Conservation (phyloP, 1,284 basidiomycete genomes). For the Bondarzewia mesenterica region DNA sequence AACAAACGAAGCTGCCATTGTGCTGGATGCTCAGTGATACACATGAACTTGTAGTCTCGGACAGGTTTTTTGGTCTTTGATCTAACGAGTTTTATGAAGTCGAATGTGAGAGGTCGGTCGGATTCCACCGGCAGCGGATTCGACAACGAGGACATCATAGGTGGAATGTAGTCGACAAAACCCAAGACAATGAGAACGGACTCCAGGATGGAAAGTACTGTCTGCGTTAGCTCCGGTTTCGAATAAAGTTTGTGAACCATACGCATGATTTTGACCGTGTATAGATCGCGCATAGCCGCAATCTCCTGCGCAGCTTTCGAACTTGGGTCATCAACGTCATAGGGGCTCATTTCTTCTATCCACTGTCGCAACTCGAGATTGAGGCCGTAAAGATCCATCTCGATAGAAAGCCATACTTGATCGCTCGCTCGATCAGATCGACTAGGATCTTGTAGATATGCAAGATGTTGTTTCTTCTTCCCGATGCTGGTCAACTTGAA, state of each 20-base stretch:
- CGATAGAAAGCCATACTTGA: slow-evolving; percentile 36
- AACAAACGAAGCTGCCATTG: slow-evolving; percentile 63
- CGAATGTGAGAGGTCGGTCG: slow-evolving; percentile 36
- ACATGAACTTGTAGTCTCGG: slow-evolving; percentile 41
- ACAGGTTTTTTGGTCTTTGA: slow-evolving; percentile 31
- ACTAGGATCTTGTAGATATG: background rate
- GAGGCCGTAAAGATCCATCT: slow-evolving; percentile 43
- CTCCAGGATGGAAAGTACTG: slow-evolving; percentile 29
- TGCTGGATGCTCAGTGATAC: slow-evolving; percentile 44
- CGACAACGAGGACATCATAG: slow-evolving; percentile 16
- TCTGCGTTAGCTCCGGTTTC: slow-evolving; percentile 26
- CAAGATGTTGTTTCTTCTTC: slow-evolving; percentile 25
- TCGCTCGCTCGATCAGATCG: slow-evolving; percentile 28
- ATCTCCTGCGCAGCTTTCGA: slow-evolving; percentile 29
- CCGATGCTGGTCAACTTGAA: slow-evolving; percentile 17
- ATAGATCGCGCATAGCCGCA: slow-evolving; percentile 31
- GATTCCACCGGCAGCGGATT: slow-evolving; percentile 3
- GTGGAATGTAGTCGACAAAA: slow-evolving; percentile 29
- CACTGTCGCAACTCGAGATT: slow-evolving; percentile 44
- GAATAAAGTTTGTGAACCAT: slow-evolving; percentile 37
- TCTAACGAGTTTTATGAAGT: slow-evolving; percentile 45
- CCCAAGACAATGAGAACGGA: slow-evolving; percentile 36
- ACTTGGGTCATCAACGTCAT: slow-evolving; percentile 22
- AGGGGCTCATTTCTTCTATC: slow-evolving; percentile 26
- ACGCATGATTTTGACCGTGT: slow-evolving; percentile 36